Evolutionary conservation across 169 alveolate species (phyloP), one percentile per base, ranked within the genome.

Genomic region (Theileria annulata): DNA sequence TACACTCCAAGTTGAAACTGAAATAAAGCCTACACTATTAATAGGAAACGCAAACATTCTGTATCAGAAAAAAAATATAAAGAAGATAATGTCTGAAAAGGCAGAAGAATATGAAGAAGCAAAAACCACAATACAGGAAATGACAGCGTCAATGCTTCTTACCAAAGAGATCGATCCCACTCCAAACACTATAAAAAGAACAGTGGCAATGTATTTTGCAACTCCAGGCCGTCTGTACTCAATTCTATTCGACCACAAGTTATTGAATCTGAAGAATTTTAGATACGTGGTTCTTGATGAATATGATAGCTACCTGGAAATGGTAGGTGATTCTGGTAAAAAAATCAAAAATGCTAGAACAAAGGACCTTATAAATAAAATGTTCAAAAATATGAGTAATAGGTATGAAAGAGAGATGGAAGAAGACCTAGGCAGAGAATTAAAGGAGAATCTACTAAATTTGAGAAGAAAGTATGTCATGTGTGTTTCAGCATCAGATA

Each of bases 251-350:
- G 59, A 25, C 48, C 85, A 77, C 72, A 77, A 77, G 66, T 23
- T 47, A 0, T 47, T 79, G 9, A 77, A 63, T 66, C 13, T 71
- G 19, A 42, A 69, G 23, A 56, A 70, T 25, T 56, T 63, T 28
- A 79, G 66, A 68, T 79, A 79, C 80, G 48, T 74, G 62, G 80
- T 79, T 0, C 37, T 79, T 3, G 87, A 79, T 48, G 87, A 79
- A 68, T 79, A 79, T 66, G 87, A 79, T 60, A 62, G 87, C 21
- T 64, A 69, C 70, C 75, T 79, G 13, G 69, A 64, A 17, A 70
- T 71, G n/a, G 35, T 49, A 4, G 23, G 62, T 2, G n/a, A 51
- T 5, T 12, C 75, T 9, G 71, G 67, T 71, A 48, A 71, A 3
- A 15, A 58, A 3, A 59, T 68, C 3, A 77, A 69, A 63, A 76